phyloP scores from a whole-genome alignment of 1,284 basidiomycete species.

The Kalmanozyma brasiliensis region DNA sequence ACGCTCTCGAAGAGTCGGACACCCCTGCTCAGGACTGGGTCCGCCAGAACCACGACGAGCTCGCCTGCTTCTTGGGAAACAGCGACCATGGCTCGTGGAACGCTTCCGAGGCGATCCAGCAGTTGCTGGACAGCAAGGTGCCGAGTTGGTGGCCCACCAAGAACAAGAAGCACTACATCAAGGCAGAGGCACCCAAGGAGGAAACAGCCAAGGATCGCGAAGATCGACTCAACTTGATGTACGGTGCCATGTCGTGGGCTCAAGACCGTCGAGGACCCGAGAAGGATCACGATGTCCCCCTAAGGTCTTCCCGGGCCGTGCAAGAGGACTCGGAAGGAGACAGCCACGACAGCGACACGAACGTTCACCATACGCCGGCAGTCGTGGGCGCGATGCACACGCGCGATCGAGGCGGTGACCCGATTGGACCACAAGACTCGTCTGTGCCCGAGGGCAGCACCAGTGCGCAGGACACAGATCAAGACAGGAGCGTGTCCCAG shows the following conservation, averaged over 20 bases:
- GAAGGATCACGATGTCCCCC: conserved; percentile 11
- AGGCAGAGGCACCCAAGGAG: conserved; percentile 28
- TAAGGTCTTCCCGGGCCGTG: conserved; percentile 4
- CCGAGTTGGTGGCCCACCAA: conserved; percentile 38
- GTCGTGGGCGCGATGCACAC: conserved; percentile 16
- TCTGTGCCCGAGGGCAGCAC: conserved; percentile 30
- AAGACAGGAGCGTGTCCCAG: neutral
- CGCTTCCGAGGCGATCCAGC: conserved; percentile 35
- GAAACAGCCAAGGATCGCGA: conserved; percentile 45
- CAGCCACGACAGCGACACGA: neutral
- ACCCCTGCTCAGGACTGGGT: conserved; percentile 57
- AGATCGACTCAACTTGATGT: conserved; percentile 39
- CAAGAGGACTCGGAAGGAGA: neutral
- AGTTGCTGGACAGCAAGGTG: conserved; percentile 47
- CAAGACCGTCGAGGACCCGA: conserved; percentile 21
- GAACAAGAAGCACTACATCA: conserved; percentile 39
- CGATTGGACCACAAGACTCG: conserved; percentile 25
- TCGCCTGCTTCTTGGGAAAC: conserved; percentile 46
- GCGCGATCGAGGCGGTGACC: conserved; percentile 11
- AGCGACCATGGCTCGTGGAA: conserved; percentile 46
- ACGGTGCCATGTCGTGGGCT: conserved; percentile 50
- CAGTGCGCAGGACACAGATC: conserved; percentile 34
- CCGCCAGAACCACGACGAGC: conserved; percentile 43
- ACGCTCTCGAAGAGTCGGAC: conserved; percentile 36
- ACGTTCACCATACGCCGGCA: conserved; percentile 5